A percentile compares a stretch with the other conserved stretches of the same genome.
Conservation (phyloP, 2,329 filamentous ascomycete species). For the Myriosclerotinia duriaeana region DNA sequence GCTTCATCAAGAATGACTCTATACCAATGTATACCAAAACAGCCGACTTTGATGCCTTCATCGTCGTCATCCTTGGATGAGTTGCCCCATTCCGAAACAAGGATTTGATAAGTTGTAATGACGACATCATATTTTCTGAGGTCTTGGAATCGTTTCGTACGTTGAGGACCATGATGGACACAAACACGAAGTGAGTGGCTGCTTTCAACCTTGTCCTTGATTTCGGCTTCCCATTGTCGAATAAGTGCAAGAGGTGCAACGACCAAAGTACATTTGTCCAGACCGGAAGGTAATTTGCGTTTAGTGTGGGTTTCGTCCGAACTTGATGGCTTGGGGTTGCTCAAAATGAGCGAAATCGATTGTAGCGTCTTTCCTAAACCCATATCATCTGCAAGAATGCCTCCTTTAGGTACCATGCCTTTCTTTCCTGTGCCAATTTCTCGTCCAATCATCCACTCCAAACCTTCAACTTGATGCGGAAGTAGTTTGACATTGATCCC, state of each 20-base stretch:
- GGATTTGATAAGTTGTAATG: constrained; percentile 93
- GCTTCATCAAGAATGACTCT: constrained; percentile 94
- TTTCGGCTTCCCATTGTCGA: constrained; percentile 94
- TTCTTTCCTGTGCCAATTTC: constrained; percentile 84
- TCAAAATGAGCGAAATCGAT: constrained; percentile 83
- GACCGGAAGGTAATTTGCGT: constrained; percentile 66
- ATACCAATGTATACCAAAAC: constrained; percentile 93
- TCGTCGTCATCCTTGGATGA: constrained; percentile 59
- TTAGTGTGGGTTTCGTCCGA: constrained; percentile 53
- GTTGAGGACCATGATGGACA: constrained; percentile 85
- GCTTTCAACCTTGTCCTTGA: constrained; percentile 74
- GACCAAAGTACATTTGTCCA: constrained; percentile 81
- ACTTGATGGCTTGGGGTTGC: constrained; percentile 69
- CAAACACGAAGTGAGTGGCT: constrained; percentile 74
- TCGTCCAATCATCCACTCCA: constrained; percentile 92
- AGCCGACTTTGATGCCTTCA: constrained; percentile 69
- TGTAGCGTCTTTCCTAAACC: constrained; percentile 95
- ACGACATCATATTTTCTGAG: constrained; percentile 89
- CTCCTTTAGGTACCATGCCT: constrained; percentile 80
- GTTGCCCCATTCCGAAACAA: constrained; percentile 83
- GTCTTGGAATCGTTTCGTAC: constrained; percentile 75
- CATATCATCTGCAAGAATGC: constrained; percentile 96
- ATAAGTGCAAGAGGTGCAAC: constrained; percentile 92
- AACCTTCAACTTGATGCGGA: constrained; percentile 90
- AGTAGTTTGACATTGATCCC: constrained; percentile 85